These are phyloP conservation scores for Vigna radiata DNA, from an alignment of 306 rosid genomes.

Conservation along the genomic window DNA sequence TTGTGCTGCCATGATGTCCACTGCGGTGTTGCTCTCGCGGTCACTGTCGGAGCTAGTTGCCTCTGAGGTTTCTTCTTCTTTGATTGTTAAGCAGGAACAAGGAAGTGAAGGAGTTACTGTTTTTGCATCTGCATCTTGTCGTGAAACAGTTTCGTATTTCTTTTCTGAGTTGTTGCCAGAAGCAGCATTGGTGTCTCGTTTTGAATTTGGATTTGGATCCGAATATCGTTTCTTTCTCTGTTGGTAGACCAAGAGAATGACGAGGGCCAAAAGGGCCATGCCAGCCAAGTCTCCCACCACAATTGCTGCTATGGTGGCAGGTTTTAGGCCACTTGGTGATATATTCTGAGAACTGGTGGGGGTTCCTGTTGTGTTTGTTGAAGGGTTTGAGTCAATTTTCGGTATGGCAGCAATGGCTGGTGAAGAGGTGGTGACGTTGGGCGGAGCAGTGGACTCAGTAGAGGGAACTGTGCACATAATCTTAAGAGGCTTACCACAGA, in stretches of 20 bases:
- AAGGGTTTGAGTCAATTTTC: constrained; percentile 58
- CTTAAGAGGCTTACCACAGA: constrained; percentile 87
- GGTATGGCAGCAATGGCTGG: constrained; percentile 98
- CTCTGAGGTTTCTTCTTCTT: constrained; percentile 78
- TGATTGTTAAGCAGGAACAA: constrained; percentile 66
- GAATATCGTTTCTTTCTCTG: constrained; percentile 52
- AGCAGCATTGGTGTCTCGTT: background rate
- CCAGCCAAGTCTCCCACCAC: constrained; percentile 81
- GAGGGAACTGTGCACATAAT: constrained; percentile 79
- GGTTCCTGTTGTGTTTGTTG: constrained; percentile 45
- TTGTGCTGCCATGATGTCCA: background rate
- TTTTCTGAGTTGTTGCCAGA: constrained; percentile 14
- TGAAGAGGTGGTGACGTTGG: constrained; percentile 64
- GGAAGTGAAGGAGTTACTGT: constrained; percentile 37
- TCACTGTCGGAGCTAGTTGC: constrained; percentile 82
- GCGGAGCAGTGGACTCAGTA: constrained; percentile 64
- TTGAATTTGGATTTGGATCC: constrained; percentile 34
- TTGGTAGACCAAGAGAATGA: constrained; percentile 70
- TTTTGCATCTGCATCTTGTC: constrained; percentile 35
- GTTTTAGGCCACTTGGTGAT: constrained; percentile 61
- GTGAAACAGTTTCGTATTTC: constrained; percentile 37
- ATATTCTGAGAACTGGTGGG: constrained; percentile 42
- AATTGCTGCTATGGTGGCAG: constrained; percentile 76
- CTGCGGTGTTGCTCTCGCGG: constrained; percentile 38
- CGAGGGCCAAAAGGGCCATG: constrained; percentile 53